phyloP scores from a whole-genome alignment of 768 basidiomycete genomes.

The Boletellus ananiceps region DNA sequence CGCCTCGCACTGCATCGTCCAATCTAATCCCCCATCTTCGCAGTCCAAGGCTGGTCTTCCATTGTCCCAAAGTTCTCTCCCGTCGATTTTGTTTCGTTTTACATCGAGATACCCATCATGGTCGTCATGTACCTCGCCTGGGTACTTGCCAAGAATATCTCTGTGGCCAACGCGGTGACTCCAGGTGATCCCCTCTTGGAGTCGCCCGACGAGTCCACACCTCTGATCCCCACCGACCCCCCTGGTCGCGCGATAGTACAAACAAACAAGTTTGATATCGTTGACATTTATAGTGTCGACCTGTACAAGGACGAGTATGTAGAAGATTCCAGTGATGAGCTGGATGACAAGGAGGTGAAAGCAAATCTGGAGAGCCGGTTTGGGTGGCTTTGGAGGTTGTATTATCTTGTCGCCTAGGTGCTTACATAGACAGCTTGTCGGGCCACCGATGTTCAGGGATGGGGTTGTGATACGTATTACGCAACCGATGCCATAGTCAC shows the following conservation, averaged over 20 bases:
- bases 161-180: too few relatives aligned
- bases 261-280: slow-evolving; percentile 43
- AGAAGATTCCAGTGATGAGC: slow-evolving; percentile 40
- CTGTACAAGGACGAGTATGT: slow-evolving; percentile 54
- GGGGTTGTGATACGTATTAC: too few relatives aligned
- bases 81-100: slow-evolving; percentile 72
- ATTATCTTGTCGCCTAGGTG: slow-evolving; percentile 52
- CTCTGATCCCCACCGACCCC: slow-evolving; percentile 14
- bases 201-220: slow-evolving; percentile 10
- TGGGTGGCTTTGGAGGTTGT: slow-evolving; percentile 51
- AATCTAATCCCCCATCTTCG: not conserved
- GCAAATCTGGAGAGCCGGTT: slow-evolving; percentile 38
- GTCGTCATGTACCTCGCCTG: slow-evolving; percentile 59
- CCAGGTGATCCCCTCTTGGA: slow-evolving; percentile 1
- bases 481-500: slow-evolving; percentile 42
- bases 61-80: slow-evolving; percentile 59
- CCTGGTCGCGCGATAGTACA: slow-evolving; percentile 1
- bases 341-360: slow-evolving; percentile 39
- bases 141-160: slow-evolving; percentile 38
- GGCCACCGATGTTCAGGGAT: not conserved
- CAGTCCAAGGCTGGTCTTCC: slow-evolving; percentile 90
- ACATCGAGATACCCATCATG: slow-evolving; percentile 77
- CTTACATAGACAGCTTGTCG: not conserved
- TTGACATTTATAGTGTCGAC: slow-evolving; percentile 60
- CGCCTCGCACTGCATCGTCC: not conserved